A percentile compares a stretch with the other conserved stretches of the same genome.
phyloP scores from a whole-genome alignment of 768 basidiomycete genomes.

The Mycena chlorophos region DNA sequence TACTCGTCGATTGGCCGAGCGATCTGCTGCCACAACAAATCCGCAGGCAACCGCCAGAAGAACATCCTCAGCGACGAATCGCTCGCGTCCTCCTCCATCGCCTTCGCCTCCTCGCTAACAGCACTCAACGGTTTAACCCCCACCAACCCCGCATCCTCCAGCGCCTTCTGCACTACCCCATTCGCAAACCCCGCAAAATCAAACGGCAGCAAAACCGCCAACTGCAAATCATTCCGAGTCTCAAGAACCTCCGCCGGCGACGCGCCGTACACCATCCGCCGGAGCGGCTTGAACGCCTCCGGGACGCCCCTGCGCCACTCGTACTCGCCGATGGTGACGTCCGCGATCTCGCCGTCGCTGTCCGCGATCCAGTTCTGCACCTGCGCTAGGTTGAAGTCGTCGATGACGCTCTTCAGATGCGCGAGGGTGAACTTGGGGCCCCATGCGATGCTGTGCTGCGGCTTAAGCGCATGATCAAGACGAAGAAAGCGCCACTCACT shows the following conservation, averaged over 20 bases:
- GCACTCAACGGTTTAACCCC: neutral
- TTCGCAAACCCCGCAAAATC: conserved; percentile 6
- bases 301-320: neutral
- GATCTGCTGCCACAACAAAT: conserved; percentile 10
- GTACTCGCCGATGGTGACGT: neutral
- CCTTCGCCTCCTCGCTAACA: neutral
- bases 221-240: neutral
- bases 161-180: neutral
- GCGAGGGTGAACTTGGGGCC: neutral
- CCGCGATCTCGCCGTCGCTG: neutral
- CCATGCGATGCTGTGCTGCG: neutral
- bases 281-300: neutral
- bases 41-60: neutral
- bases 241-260: neutral
- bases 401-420: neutral
- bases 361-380: neutral
- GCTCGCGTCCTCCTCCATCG: neutral
- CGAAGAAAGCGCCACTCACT: neutral
- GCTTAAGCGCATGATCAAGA: neutral
- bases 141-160: neutral
- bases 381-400: neutral
- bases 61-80: neutral
- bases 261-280: neutral
- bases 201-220: neutral
- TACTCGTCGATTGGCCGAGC: conserved; percentile 8